phyloP scores from a whole-genome alignment of 1,284 basidiomycete species.

The Phellinidium pouzarii region DNA sequence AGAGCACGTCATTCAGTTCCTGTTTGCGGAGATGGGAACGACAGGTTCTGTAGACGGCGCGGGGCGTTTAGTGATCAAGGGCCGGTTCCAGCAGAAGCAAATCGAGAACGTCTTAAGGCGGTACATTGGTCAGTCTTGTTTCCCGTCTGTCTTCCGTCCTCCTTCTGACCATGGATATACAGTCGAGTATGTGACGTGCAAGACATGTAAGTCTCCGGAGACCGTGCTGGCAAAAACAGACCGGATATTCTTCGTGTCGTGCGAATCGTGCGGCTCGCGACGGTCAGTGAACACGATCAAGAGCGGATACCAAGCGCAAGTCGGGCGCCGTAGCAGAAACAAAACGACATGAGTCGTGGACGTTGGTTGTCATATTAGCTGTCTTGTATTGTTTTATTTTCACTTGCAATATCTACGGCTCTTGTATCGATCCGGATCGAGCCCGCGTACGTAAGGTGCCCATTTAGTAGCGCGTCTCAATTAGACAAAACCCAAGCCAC shows the following conservation, averaged over 20 bases:
- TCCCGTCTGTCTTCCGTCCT: conserved; percentile 12
- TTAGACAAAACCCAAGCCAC: neutral
- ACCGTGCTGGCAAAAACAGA: conserved; percentile 96
- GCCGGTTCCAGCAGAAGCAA: conserved; percentile 98
- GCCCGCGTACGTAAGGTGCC: neutral
- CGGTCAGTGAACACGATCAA: conserved; percentile 96
- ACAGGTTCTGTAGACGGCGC: conserved; percentile 93
- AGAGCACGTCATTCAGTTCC: conserved; percentile 98
- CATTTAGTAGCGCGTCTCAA: neutral
- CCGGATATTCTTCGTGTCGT: conserved; percentile 98
- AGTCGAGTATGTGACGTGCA: conserved; percentile 99
- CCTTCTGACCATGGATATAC: conserved; percentile 5
- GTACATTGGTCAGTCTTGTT: conserved; percentile 80
- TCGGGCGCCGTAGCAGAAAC: conserved; percentile 78
- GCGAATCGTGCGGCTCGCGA: conserved; percentile 89
- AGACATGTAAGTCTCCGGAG: conserved; percentile 98
- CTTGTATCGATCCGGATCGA: neutral
- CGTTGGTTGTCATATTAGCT: no score
- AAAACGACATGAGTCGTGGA: conserved; percentile 33
- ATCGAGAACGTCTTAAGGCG: conserved; percentile 95
- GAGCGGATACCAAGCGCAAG: conserved; percentile 97
- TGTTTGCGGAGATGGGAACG: conserved; percentile 98
- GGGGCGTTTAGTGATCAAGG: conserved; percentile 92
- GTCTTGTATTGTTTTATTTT: conserved; percentile 2
- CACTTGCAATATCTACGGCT: conserved; percentile 1